These are phyloP conservation scores for Hygrophorus pudorinus DNA, from an alignment of 768 basidiomycete genomes.

Conservation along the genomic window DNA sequence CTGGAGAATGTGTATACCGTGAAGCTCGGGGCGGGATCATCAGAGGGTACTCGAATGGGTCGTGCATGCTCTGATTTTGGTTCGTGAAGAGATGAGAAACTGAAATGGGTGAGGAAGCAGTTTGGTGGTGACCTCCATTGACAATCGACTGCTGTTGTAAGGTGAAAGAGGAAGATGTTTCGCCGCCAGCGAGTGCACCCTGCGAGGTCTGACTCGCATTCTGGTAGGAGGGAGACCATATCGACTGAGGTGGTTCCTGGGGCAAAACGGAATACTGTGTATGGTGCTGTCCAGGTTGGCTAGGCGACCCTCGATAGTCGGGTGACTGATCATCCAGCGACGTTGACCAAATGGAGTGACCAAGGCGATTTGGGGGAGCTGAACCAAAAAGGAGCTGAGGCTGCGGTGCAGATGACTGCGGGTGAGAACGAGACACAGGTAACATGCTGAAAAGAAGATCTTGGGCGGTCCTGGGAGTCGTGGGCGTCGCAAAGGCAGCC, in stretches of 20 bases:
- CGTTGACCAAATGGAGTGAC: constrained; percentile 61
- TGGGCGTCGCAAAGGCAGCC: constrained; percentile 12
- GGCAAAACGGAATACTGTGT: constrained; percentile 17
- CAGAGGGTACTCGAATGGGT: constrained; percentile 20
- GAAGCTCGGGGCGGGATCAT: constrained; percentile 13
- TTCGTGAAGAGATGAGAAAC: constrained; percentile 15
- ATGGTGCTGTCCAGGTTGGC: constrained; percentile 20
- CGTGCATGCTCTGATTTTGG: constrained; percentile 15
- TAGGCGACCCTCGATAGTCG: constrained; percentile 19
- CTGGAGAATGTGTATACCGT: constrained; percentile 12
- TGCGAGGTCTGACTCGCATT: constrained; percentile 22
- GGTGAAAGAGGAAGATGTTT: constrained; percentile 12
- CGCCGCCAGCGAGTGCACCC: constrained; percentile 14
- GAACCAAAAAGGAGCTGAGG: constrained; percentile 45
- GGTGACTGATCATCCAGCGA: constrained; percentile 38
- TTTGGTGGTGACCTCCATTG: constrained; percentile 16
- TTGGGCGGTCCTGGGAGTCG: constrained; percentile 50
- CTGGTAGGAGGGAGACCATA: constrained; percentile 25
- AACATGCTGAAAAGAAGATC: constrained; percentile 55
- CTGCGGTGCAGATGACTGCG: constrained; percentile 26
- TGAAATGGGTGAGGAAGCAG: constrained; percentile 18
- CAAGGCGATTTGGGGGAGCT: constrained; percentile 31
- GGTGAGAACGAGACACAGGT: constrained; percentile 19
- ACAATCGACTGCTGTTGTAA: constrained; percentile 11
- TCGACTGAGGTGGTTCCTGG: constrained; percentile 23